A percentile compares a stretch with the other conserved stretches of the same genome.
Evolutionary conservation across 163 green algal species (phyloP).

Genomic region (Coccomyxa subellipsoidea): DNA sequence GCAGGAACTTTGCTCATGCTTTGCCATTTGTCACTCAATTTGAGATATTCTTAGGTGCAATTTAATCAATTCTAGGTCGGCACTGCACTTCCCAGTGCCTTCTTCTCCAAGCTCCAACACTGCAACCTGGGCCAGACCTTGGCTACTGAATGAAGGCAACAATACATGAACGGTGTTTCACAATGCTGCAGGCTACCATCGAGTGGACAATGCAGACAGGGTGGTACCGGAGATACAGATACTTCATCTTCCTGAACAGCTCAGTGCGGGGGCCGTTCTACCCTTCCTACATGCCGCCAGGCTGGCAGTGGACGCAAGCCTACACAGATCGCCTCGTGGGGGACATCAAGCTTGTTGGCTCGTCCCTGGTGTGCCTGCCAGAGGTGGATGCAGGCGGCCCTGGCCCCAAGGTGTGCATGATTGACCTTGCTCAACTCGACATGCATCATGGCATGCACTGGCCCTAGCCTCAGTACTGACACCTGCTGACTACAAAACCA

Average conservation of each 20-base stretch:
- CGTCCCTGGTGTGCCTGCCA: conserved; percentile 71
- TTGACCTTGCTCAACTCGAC: conserved; percentile 47
- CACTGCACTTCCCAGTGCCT: too few relatives aligned
- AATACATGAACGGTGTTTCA: too few relatives aligned
- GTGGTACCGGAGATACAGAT: conserved; percentile 21
- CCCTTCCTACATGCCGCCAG: conserved; percentile 22
- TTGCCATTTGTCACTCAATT: too few relatives aligned
- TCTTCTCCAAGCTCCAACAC: not conserved
- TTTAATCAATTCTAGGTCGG: too few relatives aligned
- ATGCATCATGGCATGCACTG: not conserved
- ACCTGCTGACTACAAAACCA: too few relatives aligned
- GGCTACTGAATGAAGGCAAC: not conserved
- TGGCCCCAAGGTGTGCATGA: conserved; percentile 67
- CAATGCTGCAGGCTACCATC: conserved; percentile 9
- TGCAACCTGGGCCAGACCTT: not conserved
- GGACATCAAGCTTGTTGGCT: conserved; percentile 43
- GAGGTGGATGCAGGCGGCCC: conserved; percentile 47
- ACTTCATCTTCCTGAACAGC: conserved; percentile 50
- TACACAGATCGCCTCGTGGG: conserved; percentile 42
- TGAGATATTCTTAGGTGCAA: too few relatives aligned
- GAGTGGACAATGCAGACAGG: not conserved
- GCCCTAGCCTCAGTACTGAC: too few relatives aligned
- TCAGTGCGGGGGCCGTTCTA: conserved; percentile 40
- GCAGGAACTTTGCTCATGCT: too few relatives aligned
- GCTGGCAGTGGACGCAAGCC: conserved; percentile 73